A percentile compares a stretch with the other conserved stretches of the same genome.
Conservation (phyloP, 441 rosid species). For the Omphalea diandra region DNA sequence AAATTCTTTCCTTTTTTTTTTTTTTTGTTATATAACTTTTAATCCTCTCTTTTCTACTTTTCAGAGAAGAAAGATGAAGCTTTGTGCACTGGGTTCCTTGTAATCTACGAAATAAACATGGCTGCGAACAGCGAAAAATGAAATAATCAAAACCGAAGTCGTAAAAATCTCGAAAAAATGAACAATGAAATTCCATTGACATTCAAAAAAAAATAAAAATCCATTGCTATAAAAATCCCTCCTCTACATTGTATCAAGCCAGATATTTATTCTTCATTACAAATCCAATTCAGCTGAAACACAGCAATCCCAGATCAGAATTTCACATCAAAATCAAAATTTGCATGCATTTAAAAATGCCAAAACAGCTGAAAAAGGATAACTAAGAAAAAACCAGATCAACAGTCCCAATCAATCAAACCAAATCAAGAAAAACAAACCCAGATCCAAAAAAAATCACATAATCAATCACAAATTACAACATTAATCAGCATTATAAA, state of each 20-base stretch:
- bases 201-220: not conserved
- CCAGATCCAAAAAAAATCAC: not conserved
- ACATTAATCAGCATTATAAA: too few relatives aligned
- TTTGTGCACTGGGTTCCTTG: not conserved
- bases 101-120: not conserved
- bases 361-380: not conserved
- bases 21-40: too few relatives aligned
- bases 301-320: constrained; percentile 6
- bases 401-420: not conserved
- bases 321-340: constrained; percentile 2
- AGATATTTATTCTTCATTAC: not conserved
- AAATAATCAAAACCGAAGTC: not conserved
- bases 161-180: not conserved
- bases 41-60: not conserved
- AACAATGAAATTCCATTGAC: not conserved
- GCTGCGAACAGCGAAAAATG: not conserved
- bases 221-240: not conserved
- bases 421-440: not conserved
- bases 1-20: not conserved
- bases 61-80: not conserved
- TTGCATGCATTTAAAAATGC: not conserved
- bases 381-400: not conserved
- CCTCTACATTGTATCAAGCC: not conserved
- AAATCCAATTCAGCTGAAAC: not conserved
- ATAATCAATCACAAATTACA: not conserved